Base-by-base conservation (phyloP, 179 eudicot genomes). In the Beta macrorhiza region DNA sequence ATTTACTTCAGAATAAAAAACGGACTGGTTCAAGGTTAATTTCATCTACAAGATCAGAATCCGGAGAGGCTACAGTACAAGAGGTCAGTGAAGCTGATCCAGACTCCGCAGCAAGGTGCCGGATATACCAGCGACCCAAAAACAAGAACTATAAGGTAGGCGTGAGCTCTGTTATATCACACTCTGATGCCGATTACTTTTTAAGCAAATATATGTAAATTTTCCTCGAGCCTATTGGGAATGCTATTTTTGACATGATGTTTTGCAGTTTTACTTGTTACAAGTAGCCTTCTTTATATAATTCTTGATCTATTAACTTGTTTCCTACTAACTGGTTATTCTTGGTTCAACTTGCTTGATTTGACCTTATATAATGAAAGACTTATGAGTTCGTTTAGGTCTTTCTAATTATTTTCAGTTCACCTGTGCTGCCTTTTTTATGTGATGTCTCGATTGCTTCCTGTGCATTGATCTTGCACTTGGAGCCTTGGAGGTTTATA, bases 31-130 rank as follows among this genome's bases (percentile, higher is more conserved):
- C 99, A 44, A 90, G 99, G 86, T 86, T 97, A 81, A 94, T 96
- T 75, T 89, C 93, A 55, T 86, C 99, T 16, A 91, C 83, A 76
- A 91, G 92, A 82, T 78, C 88, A 81, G 88, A 88, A 79, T 87
- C 90, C 77, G 90, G 90, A 80, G 93, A 89, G 79, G 79, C 83
- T 82, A 77, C 90, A 42, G 57, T 74, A 1, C 80, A 53, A 52
- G 93, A 92, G 62, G 63, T 71, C 69, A 81, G 86, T 45, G 96
- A 88, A 84, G 77, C 86, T 80, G 98, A 94, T 79, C 90, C 93
- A 15, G 87, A 89, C 82, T 92, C 99, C 81, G 94, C 99, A 57
- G 99, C 99, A 58, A 91, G 95, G 76, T 95, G 97, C 80, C 93
- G 98, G 76, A 82, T 89, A 78, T 94, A 85, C 83, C 87, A 84